Evolutionary conservation across 2,329 filamentous ascomycete genomes (phyloP), one percentile per base, ranked within the genome.

Genomic region (Cladosporium sp.): DNA sequence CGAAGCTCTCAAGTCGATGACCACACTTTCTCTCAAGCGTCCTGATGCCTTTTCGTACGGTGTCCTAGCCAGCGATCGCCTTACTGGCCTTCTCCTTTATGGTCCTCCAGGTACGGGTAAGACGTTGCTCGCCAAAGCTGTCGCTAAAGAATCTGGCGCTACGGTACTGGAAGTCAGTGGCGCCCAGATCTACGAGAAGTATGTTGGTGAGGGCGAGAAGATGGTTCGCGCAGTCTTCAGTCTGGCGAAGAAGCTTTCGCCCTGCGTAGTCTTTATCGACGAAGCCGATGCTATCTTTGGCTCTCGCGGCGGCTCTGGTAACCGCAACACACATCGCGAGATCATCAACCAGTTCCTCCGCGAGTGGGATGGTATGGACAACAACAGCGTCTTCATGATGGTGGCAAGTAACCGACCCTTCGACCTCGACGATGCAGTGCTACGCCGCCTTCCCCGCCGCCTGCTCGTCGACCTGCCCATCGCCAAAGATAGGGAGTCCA

Each of bases 11-110:
- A 92, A 93, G 71, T 90, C 91, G 5, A 82, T 97, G 52, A 99
- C 94, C 0, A 90, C 90, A 0, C 79, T 99, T 17, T 94, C 92
- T 0, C 80, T 99, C 5, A 80, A 90, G 52, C 86, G 93, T 0
- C 94, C 94, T 0, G 92, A 97, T 62, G 93, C 92, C n/a, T 99
- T 97, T 75, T 87, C 87, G 11, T 99, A 99, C 66, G 94, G 94
- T 74, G 90, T 99, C 3, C 82, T 99, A 12, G 89, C 92, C 1
- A 90, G 87, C 0, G 92, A 97, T 70, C 89, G 91, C 66, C 95
- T 99, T 51, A 90, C 92, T 0, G 94, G 94, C 14, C 86, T 94
- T 50, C 80, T 99, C 62, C 97, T 99, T 89, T 99, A 99, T 74
- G 94, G 94, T 1, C 91, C 90, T 54, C 91, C 90, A 1, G 91